phyloP scores from a whole-genome alignment of 257 asterid species.

The Nicotiana obtusifolia region DNA sequence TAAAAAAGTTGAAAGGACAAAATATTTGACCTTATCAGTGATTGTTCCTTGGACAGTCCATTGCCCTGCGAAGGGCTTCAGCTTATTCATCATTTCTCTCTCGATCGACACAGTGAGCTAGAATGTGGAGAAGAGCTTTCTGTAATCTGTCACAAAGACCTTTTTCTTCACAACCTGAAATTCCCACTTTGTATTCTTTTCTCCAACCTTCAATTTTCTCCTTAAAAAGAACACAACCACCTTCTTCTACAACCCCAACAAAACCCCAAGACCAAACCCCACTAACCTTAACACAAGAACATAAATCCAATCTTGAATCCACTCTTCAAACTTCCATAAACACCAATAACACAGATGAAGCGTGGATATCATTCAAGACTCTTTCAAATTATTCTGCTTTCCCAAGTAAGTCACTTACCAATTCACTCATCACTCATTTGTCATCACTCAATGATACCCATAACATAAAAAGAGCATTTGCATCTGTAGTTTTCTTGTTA shows the following conservation, averaged over 20 bases:
- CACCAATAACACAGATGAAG: conserved; percentile 65
- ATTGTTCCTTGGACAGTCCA: not conserved
- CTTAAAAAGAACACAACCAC: conserved; percentile 19
- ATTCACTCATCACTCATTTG: conserved; percentile 62
- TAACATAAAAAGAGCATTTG: conserved; percentile 81
- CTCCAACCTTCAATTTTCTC: conserved; percentile 80
- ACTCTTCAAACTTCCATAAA: conserved; percentile 44
- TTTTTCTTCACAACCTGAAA: conserved; percentile 62
- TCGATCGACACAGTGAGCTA: not conserved
- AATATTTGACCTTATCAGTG: too few relatives aligned
- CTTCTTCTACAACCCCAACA: conserved; percentile 15
- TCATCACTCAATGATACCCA: conserved; percentile 52
- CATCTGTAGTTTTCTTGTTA: conserved; percentile 55
- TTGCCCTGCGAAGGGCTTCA: not conserved
- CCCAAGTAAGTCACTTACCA: conserved; percentile 72
- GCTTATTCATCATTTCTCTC: not conserved
- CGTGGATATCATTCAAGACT: conserved; percentile 91
- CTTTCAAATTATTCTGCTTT: conserved; percentile 47
- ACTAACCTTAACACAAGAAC: conserved; percentile 35
- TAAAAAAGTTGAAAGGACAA: too few relatives aligned
- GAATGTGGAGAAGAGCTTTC: conserved; percentile 47
- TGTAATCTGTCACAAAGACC: conserved; percentile 30
- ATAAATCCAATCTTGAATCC: conserved; percentile 45
- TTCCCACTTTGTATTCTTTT: conserved; percentile 65
- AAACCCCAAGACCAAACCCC: conserved; percentile 26